Conservation (phyloP, 768 basidiomycete genomes). For the Mycena albidolilacea region DNA sequence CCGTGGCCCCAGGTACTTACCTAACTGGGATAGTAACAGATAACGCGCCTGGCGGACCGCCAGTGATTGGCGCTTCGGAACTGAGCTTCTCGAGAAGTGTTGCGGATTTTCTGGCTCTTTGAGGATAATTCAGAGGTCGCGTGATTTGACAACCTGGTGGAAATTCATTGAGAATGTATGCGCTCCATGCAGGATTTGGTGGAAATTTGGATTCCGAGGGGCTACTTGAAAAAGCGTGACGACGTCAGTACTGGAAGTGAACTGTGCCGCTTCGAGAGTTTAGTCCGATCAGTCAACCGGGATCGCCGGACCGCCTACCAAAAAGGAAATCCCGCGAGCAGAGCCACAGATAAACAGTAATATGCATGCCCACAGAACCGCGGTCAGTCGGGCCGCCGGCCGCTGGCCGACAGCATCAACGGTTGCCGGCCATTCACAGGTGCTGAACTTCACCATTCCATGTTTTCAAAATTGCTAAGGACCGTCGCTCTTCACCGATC, state of each 20-base stretch:
- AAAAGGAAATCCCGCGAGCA: neutral
- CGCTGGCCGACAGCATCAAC: no score
- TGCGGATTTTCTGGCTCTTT: neutral
- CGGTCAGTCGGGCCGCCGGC: no score
- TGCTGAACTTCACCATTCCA: no score
- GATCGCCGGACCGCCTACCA: no score
- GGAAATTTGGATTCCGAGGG: neutral
- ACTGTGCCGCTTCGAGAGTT: no score
- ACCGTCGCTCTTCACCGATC: no score
- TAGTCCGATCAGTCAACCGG: no score
- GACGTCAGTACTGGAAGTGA: no score
- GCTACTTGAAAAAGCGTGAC: no score
- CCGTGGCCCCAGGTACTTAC: neutral
- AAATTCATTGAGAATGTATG: neutral
- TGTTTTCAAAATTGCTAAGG: no score
- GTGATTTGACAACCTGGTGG: neutral
- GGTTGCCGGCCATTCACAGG: no score
- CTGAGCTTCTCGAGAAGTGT: neutral
- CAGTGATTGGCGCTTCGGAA: neutral
- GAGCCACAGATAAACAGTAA: slow-evolving; percentile 5
- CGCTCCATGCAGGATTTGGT: neutral
- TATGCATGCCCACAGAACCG: no score
- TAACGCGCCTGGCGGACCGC: slow-evolving; percentile 34
- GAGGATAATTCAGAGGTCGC: neutral
- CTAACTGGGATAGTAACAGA: slow-evolving; percentile 24